A percentile compares a stretch with the other conserved stretches of the same genome.
Conservation (phyloP, 257 asterid species). For the Handroanthus guayacan region DNA sequence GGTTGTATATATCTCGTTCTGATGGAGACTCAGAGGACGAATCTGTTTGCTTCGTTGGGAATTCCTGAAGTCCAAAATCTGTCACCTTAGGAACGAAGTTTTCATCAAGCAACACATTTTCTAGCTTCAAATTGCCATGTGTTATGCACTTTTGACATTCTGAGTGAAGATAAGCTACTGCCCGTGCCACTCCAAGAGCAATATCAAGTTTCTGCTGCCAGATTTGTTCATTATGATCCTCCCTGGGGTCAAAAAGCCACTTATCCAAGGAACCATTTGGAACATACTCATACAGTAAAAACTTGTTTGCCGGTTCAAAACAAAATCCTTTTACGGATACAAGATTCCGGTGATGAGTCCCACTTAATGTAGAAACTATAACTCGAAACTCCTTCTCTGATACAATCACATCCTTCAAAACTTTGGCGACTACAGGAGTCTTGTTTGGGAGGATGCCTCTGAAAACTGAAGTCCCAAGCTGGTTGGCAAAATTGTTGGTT, state of each 20-base stretch:
- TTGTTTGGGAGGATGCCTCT: slow-evolving; percentile 59
- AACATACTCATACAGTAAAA: slow-evolving; percentile 60
- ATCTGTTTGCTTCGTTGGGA: slow-evolving; percentile 39
- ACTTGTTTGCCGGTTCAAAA: slow-evolving; percentile 54
- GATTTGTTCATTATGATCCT: slow-evolving; percentile 29
- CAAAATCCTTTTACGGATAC: slow-evolving; percentile 68
- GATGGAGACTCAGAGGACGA: slow-evolving; percentile 70
- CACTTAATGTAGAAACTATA: slow-evolving; percentile 57
- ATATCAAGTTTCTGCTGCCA: slow-evolving; percentile 60
- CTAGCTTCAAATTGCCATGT: slow-evolving; percentile 69
- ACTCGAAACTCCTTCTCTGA: slow-evolving; percentile 71
- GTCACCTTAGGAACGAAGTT: slow-evolving; percentile 64
- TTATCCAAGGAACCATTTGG: slow-evolving; percentile 62
- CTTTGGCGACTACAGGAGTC: slow-evolving; percentile 53
- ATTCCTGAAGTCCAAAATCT: slow-evolving; percentile 59
- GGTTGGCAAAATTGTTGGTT: slow-evolving; percentile 49
- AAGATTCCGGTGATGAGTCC: slow-evolving; percentile 68
- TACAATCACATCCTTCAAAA: slow-evolving; percentile 48
- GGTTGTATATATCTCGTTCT: slow-evolving; percentile 62
- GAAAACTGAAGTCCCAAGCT: slow-evolving; percentile 56
- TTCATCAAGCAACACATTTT: slow-evolving; percentile 62
- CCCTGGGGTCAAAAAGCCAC: slow-evolving; percentile 50
- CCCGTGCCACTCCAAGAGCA: slow-evolving; percentile 65
- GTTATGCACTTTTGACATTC: slow-evolving; percentile 69
- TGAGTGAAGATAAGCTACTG: slow-evolving; percentile 61